These are phyloP conservation scores for Phytopythium helicoides DNA, from an alignment of 352 stramenopile species.

Conservation along the genomic window DNA sequence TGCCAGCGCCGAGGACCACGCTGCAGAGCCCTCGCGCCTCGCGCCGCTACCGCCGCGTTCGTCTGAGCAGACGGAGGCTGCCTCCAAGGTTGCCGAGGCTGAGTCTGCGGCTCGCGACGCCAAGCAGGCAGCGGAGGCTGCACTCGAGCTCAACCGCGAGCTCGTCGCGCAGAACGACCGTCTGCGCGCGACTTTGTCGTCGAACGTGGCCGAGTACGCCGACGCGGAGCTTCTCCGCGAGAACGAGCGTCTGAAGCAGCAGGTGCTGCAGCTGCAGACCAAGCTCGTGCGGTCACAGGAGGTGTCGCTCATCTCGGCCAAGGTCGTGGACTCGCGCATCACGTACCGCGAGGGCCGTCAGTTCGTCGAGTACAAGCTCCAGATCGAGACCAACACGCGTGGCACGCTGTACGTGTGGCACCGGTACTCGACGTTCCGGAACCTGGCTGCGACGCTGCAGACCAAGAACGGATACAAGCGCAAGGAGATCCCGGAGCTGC, in stretches of 20 bases:
- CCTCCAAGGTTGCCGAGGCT: constrained; percentile 70
- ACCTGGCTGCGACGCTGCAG: constrained; percentile 62
- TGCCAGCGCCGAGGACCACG: too few relatives aligned
- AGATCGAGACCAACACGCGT: constrained; percentile 71
- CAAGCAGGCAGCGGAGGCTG: constrained; percentile 57
- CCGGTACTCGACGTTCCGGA: constrained; percentile 79
- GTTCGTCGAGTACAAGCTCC: constrained; percentile 76
- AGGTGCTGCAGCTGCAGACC: constrained; percentile 66
- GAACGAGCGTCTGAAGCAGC: constrained; percentile 70
- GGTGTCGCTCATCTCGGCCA: constrained; percentile 61
- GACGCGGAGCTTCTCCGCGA: constrained; percentile 63
- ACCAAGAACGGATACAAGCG: constrained; percentile 77
- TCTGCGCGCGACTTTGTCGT: constrained; percentile 56
- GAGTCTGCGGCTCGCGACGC: constrained; percentile 70
- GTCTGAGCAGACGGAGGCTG: constrained; percentile 74
- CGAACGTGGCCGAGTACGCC: constrained; percentile 67
- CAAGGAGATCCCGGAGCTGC: constrained; percentile 71
- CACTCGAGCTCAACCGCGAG: constrained; percentile 59
- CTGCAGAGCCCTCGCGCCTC: too few relatives aligned
- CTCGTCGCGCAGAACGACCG: constrained; percentile 63
- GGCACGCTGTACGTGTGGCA: constrained; percentile 73
- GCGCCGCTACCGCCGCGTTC: too few relatives aligned
- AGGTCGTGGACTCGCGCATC: constrained; percentile 70
- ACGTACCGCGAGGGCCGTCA: constrained; percentile 65
- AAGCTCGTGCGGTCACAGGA: constrained; percentile 67